A percentile compares a stretch with the other conserved stretches of the same genome.
phyloP scores from a whole-genome alignment of 2,329 filamentous ascomycete species.

The Aquanectria penicillioides region DNA sequence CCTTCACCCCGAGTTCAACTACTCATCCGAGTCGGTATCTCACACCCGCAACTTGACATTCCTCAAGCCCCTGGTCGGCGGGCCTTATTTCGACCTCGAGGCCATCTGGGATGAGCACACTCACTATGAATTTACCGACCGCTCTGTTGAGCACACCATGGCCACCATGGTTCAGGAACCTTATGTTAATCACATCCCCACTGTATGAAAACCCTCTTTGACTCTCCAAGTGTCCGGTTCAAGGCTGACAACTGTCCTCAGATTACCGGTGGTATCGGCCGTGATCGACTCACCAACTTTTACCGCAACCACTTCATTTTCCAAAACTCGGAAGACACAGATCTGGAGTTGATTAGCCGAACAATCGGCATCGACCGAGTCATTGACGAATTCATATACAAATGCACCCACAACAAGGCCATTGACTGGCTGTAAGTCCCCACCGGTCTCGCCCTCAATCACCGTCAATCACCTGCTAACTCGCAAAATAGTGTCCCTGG shows the following conservation, averaged over 20 bases:
- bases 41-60: conserved; percentile 75
- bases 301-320: conserved; percentile 81
- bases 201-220: conserved; percentile 52
- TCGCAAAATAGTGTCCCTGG: conserved; percentile 55
- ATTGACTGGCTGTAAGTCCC: conserved; percentile 74
- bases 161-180: conserved; percentile 83
- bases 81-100: conserved; percentile 79
- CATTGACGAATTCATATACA: conserved; percentile 76
- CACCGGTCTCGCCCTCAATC: neutral
- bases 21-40: conserved; percentile 65
- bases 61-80: conserved; percentile 69
- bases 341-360: conserved; percentile 75
- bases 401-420: conserved; percentile 69
- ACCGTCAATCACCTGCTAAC: neutral
- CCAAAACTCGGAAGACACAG: conserved; percentile 74
- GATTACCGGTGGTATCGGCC: conserved; percentile 75
- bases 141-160: conserved; percentile 79
- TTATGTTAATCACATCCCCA: conserved; percentile 82
- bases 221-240: fast-evolving
- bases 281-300: conserved; percentile 70
- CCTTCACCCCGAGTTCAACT: conserved; percentile 61
- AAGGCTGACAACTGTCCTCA: conserved; percentile 27
- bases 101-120: conserved; percentile 84
- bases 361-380: conserved; percentile 78
- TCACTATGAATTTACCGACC: conserved; percentile 73